These are phyloP conservation scores for Phaffia australis DNA, from an alignment of 768 basidiomycete genomes.

Conservation along the genomic window DNA sequence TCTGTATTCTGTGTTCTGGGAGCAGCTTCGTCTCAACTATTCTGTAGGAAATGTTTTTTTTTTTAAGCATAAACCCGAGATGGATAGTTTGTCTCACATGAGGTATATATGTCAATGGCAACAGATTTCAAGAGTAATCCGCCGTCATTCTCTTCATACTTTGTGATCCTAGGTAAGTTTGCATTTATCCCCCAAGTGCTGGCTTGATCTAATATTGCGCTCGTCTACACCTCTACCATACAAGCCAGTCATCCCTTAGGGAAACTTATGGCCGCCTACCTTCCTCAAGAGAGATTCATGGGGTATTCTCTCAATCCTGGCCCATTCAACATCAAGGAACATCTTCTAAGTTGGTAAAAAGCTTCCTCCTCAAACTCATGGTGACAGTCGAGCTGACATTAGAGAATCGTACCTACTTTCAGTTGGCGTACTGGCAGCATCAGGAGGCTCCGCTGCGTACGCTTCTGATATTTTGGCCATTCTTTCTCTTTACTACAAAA, in stretches of 20 bases:
- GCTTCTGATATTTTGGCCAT: constrained; percentile 39
- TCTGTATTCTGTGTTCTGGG: constrained; percentile 36
- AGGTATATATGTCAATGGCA: constrained; percentile 14
- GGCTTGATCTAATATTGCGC: background rate
- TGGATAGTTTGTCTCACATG: background rate
- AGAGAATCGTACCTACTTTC: background rate
- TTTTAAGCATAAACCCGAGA: background rate
- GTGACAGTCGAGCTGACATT: background rate
- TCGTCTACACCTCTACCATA: background rate
- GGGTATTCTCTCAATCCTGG: constrained; percentile 36
- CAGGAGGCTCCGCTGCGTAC: constrained; percentile 37
- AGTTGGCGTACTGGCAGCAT: constrained; percentile 32
- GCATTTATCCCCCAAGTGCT: background rate
- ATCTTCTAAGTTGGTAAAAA: background rate
- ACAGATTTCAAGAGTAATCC: constrained; percentile 38
- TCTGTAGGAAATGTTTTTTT: constrained; percentile 25
- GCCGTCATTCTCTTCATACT: constrained; percentile 32
- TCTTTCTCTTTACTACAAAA: constrained; percentile 38
- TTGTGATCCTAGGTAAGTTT: constrained; percentile 32
- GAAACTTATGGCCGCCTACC: constrained; percentile 31
- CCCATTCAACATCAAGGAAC: constrained; percentile 36
- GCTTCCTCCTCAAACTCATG: constrained; percentile 31
- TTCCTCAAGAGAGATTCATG: constrained; percentile 28
- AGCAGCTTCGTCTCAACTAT: constrained; percentile 35
- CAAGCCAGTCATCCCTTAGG: constrained; percentile 37